Base-by-base conservation (phyloP, 106 monocot genomes). In the Narthecium ossifragum region DNA sequence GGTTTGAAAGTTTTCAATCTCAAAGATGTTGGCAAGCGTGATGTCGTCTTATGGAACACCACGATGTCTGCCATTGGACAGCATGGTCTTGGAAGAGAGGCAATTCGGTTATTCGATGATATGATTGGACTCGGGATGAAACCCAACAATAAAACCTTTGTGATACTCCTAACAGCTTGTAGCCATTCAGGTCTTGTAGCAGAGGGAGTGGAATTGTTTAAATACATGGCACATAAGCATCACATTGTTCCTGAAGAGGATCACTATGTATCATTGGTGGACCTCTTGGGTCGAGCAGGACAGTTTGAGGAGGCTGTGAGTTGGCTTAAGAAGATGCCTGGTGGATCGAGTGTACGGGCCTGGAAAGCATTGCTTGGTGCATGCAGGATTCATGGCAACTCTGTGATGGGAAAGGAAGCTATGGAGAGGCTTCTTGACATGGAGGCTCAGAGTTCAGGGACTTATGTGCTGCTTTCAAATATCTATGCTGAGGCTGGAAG, bases 221-320 rank as follows among this genome's bases (percentile, higher is more conserved):
- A 66, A 2, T 66, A 58, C 37, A 96, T 96, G 96, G 30, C 20
- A 13, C 39, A 70, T 38, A 71, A 46, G 15, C 57, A 84, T 57
- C 41, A 52, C 4, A 32, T 96, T 60, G 31, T 59, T 22, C 80
- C 80, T 0, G 57, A 73, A 31, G 80, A 78, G 22, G 70, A 84
- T 17, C 96, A 90, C 59, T 75, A 83, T 64, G 43, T 69, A 7
- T 96, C 90, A 54, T 77, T 86, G 65, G 80, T 90, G 22, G 85
- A 90, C 29, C 69, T 86, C 31, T 62, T 94, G 38, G 77, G 75
- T 26, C 71, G 71, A 45, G 73, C 81, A 21, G 85, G 78, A 10
- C 66, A 29, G 32, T 39, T 86, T 60, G 53, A 82, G 26, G 77
- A 94, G 46, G 77, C 75, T 14, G 37, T 75, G 38, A 60, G 70